Evolutionary conservation across 768 basidiomycete genomes (phyloP), one percentile per base, ranked within the genome.

Genomic region (Boletus subparvulus): DNA sequence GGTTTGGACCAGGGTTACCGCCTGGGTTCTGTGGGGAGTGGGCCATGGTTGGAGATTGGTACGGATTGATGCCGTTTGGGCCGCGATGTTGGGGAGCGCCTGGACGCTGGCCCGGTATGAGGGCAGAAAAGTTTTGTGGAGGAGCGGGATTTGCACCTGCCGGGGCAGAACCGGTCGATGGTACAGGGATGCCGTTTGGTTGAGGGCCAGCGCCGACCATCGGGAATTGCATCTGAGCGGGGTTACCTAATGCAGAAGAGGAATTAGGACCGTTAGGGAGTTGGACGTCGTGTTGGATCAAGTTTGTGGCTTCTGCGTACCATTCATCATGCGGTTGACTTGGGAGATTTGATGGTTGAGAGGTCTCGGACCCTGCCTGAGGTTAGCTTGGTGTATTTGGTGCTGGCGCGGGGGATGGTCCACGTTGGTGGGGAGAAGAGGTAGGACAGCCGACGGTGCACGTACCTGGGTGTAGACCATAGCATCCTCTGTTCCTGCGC

Each of bases 391-490:
- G 36, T 71, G 67, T 7, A 72, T 58, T 47, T 78, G 77, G 62
- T 79, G 72, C 76, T 76, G 61, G 44, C 26, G 21, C 44, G 58
- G 26, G 48, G 37, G 13, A 24, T 9, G 33, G 42, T 17, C 32
- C 2, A 11, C 17, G 57, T 64, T 30, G 64, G 68, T 40, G 50
- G 56, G 41, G 52, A 52, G 33, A 47, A 35, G 48, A 50, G 37
- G 50, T 26, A 33, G 41, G 56, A 53, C n/a, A n/a, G 46, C 21
- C 6, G 43, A 33, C 10, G 33, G 35, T 12, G 36, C 26, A 74
- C 83, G 52, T 61, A 88, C 89, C 75, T 87, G 84, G 0, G 81
- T 84, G 68, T 90, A 91, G 36, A 85, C 56, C 68, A 90, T 61
- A 24, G 87, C 89, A 60, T 91, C 88, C 1, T 90, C 88, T n/a